Base-by-base conservation (phyloP, 148 eudicot genomes). In the Rhododendron griersonianum region DNA sequence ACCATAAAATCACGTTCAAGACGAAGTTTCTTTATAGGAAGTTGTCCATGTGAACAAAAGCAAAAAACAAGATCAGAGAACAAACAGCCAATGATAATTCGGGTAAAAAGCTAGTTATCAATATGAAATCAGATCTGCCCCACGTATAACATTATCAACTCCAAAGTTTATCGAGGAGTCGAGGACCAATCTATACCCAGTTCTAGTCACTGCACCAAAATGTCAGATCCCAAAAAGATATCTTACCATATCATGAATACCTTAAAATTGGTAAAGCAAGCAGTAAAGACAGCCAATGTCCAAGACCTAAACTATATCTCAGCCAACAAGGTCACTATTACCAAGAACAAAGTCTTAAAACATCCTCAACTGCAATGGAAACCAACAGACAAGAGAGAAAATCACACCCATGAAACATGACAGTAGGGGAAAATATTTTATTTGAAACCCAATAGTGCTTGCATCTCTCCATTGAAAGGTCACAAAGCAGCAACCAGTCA, bases 21-120 rank as follows among this genome's bases (percentile, higher is more conserved):
- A 18, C 77, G 10, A 82, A 83, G 61, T 65, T 65, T 35, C 30
- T 13, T 2, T 67, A 25, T 16, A 16, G 50, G 16, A 61, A 61
- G 33, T 25, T 2, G 19, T 45, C 11, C 41, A 15, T 44, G 73
- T 45, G 25, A 67, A 65, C n/a, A 16, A 39, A 18, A 81, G 45
- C 82, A 55, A 81, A 51, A 81, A 19, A 55, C 83, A 51, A 55
- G 3, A 51, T 81, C 65, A 81, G 67, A 51, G 37, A 81, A 81
- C 44, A 14, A 81, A n/a, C 67, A 81, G 15, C 25, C 48, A 7
- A 21, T 21, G 69, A 28, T 5, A 71, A 33, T 33, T 14, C 75
- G 2, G 39, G 6, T 13, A 33, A 33, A 33, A 71, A 30, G 76
- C 33, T 30, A 4, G 19, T 71, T 30, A 71, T 71, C 76, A 28